These are phyloP conservation scores for Apiospora pterosperma DNA, from an alignment of 2,329 filamentous ascomycete genomes.

Conservation along the genomic window DNA sequence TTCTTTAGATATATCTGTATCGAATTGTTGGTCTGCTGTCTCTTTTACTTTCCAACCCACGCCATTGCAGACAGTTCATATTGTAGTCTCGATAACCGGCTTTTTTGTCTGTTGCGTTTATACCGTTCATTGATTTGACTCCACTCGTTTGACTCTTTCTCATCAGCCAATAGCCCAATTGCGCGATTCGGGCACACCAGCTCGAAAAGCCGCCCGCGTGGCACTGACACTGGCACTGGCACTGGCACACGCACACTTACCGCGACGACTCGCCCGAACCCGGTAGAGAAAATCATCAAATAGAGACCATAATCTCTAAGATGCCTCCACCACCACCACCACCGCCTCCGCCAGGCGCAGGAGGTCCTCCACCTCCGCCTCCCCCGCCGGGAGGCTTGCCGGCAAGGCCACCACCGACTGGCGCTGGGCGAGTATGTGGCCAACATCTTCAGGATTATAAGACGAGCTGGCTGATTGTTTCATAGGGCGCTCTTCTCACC, in stretches of 20 bases:
- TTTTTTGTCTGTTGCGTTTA: background rate
- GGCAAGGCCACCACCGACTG: background rate
- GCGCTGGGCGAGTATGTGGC: background rate
- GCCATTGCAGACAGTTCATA: background rate
- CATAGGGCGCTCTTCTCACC: slow-evolving; percentile 76
- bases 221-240: background rate
- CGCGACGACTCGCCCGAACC: background rate
- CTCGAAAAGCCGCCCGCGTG: background rate
- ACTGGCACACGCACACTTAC: background rate
- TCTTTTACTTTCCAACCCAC: background rate
- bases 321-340: slow-evolving; percentile 63
- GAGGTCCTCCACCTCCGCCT: slow-evolving; percentile 61
- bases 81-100: background rate
- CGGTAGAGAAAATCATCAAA: background rate
- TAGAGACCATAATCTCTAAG: background rate
- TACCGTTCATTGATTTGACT: background rate
- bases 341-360: slow-evolving; percentile 56
- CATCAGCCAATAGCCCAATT: background rate
- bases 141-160: background rate
- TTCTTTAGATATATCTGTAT: too few species aligned
- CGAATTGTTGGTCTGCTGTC: background rate
- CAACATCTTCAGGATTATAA: background rate
- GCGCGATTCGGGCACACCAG: background rate
- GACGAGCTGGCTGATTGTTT: slow-evolving; percentile 17
- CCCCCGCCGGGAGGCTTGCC: slow-evolving; percentile 53